These are phyloP conservation scores for Akanthomyces dipterigenus DNA, from an alignment of 2,329 filamentous ascomycete species.

Conservation along the genomic window DNA sequence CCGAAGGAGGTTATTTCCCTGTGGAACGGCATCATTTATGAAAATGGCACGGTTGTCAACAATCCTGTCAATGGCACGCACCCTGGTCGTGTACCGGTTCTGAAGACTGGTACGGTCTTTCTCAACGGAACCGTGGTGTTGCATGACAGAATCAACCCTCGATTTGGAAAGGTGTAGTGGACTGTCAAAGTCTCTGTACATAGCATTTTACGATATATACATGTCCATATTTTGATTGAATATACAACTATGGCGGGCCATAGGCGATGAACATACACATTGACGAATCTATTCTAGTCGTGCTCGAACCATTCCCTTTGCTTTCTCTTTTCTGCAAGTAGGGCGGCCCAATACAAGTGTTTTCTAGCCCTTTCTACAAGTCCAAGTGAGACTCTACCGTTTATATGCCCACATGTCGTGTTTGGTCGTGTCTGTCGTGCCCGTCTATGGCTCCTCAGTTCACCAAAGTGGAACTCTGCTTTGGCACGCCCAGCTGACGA, in stretches of 20 bases:
- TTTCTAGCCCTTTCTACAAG: not conserved
- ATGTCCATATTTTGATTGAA: not conserved
- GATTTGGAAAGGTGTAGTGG: not conserved
- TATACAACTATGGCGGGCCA: not conserved
- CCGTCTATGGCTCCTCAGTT: not conserved
- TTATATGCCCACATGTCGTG: too few species aligned
- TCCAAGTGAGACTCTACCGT: not conserved
- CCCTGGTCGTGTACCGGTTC: conserved; percentile 16
- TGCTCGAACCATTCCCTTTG: not conserved
- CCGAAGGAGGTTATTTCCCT: not conserved
- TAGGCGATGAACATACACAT: not conserved
- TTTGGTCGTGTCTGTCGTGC: not conserved
- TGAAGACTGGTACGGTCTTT: conserved; percentile 23
- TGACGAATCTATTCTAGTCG: not conserved
- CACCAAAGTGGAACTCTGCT: not conserved
- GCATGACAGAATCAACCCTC: conserved; percentile 18
- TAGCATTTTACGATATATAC: not conserved
- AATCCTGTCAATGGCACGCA: conserved; percentile 18
- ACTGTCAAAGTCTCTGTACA: not conserved
- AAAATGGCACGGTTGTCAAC: conserved; percentile 23
- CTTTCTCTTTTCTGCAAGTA: not conserved
- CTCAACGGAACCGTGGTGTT: conserved; percentile 18
- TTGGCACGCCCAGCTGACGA: conserved; percentile 5
- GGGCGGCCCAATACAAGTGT: not conserved
- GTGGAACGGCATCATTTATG: conserved; percentile 26